Conservation (phyloP, 2,329 filamentous ascomycete species). For the Ceratocystis albifundus region DNA sequence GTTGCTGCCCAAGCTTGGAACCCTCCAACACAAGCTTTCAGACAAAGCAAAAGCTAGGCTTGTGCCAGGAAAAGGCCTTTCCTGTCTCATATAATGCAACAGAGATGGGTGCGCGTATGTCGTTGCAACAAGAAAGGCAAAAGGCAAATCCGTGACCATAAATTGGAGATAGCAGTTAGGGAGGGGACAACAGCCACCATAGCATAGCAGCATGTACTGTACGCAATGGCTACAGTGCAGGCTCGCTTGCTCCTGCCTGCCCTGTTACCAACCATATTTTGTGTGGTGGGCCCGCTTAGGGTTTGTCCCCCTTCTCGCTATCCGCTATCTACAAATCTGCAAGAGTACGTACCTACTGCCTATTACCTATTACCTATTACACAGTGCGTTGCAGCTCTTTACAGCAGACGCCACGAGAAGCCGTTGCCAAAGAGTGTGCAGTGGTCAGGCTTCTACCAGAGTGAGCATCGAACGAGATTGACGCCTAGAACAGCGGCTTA, state of each 20-base stretch:
- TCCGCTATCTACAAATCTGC: not conserved
- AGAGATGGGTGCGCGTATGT: not conserved
- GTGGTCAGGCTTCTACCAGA: not conserved
- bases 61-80: not conserved
- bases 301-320: not conserved
- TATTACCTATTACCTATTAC: too few species aligned
- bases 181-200: not conserved
- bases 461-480: conserved; percentile 15
- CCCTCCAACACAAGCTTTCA: not conserved
- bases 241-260: not conserved
- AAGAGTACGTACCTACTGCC: too few species aligned
- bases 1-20: not conserved
- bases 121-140: not conserved
- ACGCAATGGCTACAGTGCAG: not conserved
- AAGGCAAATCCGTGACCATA: not conserved
- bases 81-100: not conserved
- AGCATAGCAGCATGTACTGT: too few species aligned
- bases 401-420: not conserved
- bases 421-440: not conserved
- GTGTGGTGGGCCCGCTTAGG: not conserved
- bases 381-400: not conserved
- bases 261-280: too few species aligned
- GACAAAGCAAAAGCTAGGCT: not conserved
- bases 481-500: conserved; percentile 16
- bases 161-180: not conserved